Evolutionary conservation across 2,329 filamentous ascomycete species (phyloP).

Genomic region (Sporothrix euskadiensis): DNA sequence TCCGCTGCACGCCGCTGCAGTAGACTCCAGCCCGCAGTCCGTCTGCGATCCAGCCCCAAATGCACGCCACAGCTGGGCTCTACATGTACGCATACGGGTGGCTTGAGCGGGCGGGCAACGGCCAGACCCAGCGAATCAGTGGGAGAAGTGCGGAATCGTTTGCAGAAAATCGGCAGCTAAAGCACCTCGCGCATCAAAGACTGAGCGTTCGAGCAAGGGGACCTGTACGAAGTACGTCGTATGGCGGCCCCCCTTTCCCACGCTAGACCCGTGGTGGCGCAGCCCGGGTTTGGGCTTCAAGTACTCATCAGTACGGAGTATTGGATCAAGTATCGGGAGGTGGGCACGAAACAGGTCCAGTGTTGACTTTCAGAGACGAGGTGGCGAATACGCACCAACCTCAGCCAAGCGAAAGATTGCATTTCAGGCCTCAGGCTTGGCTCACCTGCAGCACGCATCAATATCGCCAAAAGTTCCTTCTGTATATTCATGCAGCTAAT

Average conservation of each 20-base stretch:
- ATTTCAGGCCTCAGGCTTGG: conserved; percentile 5
- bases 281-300: conserved; percentile 2
- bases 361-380: neutral
- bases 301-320: too few relatives aligned
- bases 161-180: conserved; percentile 15
- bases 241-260: neutral
- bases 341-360: neutral
- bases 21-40: neutral
- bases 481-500: neutral
- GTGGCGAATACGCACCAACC: conserved; percentile 11
- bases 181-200: neutral
- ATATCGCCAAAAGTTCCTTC: neutral
- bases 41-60: neutral
- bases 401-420: conserved; percentile 2
- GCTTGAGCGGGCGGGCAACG: neutral
- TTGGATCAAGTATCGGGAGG: neutral
- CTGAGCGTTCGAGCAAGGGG: neutral
- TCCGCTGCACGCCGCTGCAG: neutral
- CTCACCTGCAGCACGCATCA: neutral
- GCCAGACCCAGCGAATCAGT: conserved; percentile 12
- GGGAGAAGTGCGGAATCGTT: neutral
- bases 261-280: neutral
- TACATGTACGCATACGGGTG: neutral
- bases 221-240: too few relatives aligned
- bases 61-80: conserved; percentile 4